Evolutionary conservation across 225 moss, liverwort and hornwort species (phyloP).

Genomic region (Lunularia cruciata): DNA sequence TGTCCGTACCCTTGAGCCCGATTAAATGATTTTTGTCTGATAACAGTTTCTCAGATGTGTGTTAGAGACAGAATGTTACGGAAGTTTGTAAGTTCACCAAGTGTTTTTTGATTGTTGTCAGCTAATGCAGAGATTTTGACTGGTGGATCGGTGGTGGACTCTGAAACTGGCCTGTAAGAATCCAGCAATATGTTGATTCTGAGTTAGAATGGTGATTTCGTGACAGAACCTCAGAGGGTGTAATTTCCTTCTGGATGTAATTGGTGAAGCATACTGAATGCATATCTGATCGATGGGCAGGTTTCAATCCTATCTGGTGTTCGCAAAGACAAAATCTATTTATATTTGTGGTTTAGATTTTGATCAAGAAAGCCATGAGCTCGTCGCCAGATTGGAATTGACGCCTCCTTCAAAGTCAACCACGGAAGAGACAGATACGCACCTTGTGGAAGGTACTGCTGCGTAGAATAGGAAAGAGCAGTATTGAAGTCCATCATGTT

Average conservation of each 20-base stretch:
- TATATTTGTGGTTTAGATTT: slow-evolving; percentile 28
- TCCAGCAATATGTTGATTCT: no score
- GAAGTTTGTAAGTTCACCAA: background rate
- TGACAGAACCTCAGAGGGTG: no score
- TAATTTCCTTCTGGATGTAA: no score
- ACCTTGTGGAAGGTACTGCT: slow-evolving; percentile 5
- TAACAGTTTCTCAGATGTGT: no score
- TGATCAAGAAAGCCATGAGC: slow-evolving; percentile 19
- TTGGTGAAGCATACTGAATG: background rate
- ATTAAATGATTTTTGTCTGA: no score
- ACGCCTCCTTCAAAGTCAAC: slow-evolving; percentile 1
- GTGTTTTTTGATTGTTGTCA: background rate
- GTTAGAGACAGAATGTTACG: no score
- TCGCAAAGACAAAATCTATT: slow-evolving; percentile 14
- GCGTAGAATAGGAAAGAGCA: no score
- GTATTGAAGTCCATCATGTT: no score
- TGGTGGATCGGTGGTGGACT: slow-evolving; percentile 31
- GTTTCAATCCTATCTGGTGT: slow-evolving; percentile 27
- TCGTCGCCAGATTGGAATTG: slow-evolving; percentile 22
- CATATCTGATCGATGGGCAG: slow-evolving; percentile 6
- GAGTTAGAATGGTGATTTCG: no score
- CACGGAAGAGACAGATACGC: background rate
- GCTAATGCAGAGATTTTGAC: slow-evolving; percentile 26
- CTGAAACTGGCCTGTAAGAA: slow-evolving; percentile 37
- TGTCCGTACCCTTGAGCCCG: no score